Evolutionary conservation across 2,329 filamentous ascomycete genomes (phyloP), one percentile per base, ranked within the genome.

Genomic region (Penicillium olsonii): DNA sequence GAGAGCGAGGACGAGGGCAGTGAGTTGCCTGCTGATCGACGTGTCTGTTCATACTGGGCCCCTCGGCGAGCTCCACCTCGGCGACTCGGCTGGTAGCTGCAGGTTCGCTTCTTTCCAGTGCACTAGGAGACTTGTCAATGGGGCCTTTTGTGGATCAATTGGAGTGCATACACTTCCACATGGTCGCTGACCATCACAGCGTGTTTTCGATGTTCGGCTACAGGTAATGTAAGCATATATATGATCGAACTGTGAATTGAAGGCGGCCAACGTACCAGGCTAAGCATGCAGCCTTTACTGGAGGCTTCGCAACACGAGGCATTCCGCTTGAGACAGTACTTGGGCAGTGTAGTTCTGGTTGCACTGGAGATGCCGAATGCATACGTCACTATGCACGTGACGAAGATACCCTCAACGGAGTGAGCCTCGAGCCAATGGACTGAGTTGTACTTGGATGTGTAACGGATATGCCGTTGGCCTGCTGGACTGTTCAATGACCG

Each of bases 31-130:
- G 38, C 15, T 24, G 24, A 19, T 11, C 42, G 45, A 37, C 48
- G 47, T 3, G 40, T 42, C 24, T 56, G 48, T 14, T 46, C 53
- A 50, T 55, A 54, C 17, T 50, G 51, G 6, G 35, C 31, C 12
- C 60, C 58, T 48, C 60, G 40, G 17, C 61, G 56, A 37, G 56
- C 45, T 20, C 60, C 61, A 37, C 61, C 61, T n/a, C 61, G 53
- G 33, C 61, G 55, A 60, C 61, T 61, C 12, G 58, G 52, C 22
- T 47, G 54, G 35, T 59, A 61, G 33, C n/a, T 34, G 37, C 60
- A 62, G 7, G 52, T 39, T 33, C 46, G 48, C 11, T 43, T 43
- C 24, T 52, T 61, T 19, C 9, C 29, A 8, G 40, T 40, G 37
- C 58, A 61, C 61, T 63, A 37, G 4, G 11, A 12, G 6, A 33